These are phyloP conservation scores for Haematococcus sp. DNA, from an alignment of 139 green algal species.

Conservation along the genomic window DNA sequence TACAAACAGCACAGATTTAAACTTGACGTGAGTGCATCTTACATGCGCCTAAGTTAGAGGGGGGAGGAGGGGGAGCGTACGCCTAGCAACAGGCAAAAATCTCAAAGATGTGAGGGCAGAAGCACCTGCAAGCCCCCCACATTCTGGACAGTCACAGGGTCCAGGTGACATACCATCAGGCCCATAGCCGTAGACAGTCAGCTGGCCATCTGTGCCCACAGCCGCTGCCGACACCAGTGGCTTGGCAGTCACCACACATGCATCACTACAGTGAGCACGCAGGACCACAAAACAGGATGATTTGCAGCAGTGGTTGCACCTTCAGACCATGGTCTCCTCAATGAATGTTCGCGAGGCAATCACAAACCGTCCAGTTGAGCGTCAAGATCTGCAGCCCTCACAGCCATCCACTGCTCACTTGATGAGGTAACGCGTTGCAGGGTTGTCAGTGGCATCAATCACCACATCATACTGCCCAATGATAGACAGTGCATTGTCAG, in stretches of 20 bases:
- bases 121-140: background rate
- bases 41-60: too few relatives aligned
- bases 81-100: background rate
- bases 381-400: too few relatives aligned
- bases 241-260: conserved; percentile 61
- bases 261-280: conserved; percentile 54
- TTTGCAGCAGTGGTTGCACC: too few relatives aligned
- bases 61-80: background rate
- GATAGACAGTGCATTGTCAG: conserved; percentile 71
- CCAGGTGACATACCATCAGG: conserved; percentile 43
- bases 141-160: conserved; percentile 3
- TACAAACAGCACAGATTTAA: too few relatives aligned
- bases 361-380: too few relatives aligned
- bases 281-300: too few relatives aligned
- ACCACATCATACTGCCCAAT: conserved; percentile 83
- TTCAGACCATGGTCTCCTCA: too few relatives aligned
- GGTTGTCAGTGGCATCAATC: conserved; percentile 93
- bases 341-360: too few relatives aligned
- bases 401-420: conserved; percentile 32
- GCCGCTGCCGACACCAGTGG: conserved; percentile 90
- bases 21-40: too few relatives aligned
- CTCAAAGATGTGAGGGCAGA: background rate
- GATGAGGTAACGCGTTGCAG: conserved; percentile 89
- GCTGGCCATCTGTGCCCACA: conserved; percentile 88
- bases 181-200: conserved; percentile 87